Evolutionary conservation across 345 rosid species (phyloP), one percentile per base, ranked within the genome.

Genomic region (Eucalyptus coolabah): DNA sequence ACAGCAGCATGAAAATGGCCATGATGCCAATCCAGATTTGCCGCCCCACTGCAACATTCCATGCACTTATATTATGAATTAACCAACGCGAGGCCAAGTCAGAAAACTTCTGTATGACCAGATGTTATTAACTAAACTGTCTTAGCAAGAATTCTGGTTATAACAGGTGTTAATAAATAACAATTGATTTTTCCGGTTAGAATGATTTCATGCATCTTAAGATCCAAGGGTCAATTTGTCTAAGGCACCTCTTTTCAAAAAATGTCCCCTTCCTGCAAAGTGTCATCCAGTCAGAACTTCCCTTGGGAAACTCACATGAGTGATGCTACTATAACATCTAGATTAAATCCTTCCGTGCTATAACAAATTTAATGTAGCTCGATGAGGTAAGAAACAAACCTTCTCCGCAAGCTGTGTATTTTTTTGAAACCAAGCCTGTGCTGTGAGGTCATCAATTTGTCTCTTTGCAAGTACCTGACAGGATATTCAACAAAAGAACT

Each of bases 341-440:
- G 50, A 82, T 44, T 72, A 37, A 37, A 72, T 72, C 26, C 83
- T 72, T 40, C 45, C 28, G 12, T 72, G 83, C 45, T 72, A 37
- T 72, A 72, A 72, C 45, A 72, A 72, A 72, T 72, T 72, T 72
- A 19, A 72, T 37, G 83, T 6, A 37, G 16, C 37, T 1, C 28
- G 56, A 40, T 21, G 7, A 72, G 60, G 5, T n/a, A 59, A 87
- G 21, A n/a, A 63, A 59, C 88, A n/a, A 69, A 96, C 99, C 98
- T 96, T 95, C 60, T 96, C 96, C 89, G 94, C 94, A 37, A 96
- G 94, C 93, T 94, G 94, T 92, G 90, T 91, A 89, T 91, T 93
- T 87, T 95, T 93, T 32, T 93, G 94, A 40, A 94, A 95, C 99
- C 99, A 97, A 40, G 99, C 98, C 88, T 90, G 94, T 88, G 97